These are phyloP conservation scores for Hericium alpestre DNA, from an alignment of 768 basidiomycete species.

Conservation along the genomic window DNA sequence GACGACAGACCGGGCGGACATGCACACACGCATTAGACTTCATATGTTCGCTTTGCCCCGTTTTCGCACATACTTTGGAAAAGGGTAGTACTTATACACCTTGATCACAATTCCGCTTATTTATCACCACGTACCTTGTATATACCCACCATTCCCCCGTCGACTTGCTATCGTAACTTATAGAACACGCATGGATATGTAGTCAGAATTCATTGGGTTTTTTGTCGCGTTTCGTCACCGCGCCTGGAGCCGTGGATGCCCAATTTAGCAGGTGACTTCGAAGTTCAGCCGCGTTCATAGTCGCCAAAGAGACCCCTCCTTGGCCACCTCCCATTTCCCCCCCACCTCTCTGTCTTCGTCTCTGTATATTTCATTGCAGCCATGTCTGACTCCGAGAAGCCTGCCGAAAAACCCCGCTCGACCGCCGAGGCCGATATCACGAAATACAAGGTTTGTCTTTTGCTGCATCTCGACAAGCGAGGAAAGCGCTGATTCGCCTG, in stretches of 20 bases:
- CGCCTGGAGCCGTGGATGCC: neutral
- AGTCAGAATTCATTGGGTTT: neutral
- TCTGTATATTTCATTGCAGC: neutral
- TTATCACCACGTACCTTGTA: neutral
- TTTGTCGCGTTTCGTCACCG: neutral
- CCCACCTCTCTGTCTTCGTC: neutral
- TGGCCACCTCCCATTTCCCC: neutral
- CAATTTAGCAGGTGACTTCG: neutral
- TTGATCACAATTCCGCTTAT: no score
- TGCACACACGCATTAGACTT: neutral
- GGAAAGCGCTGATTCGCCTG: neutral
- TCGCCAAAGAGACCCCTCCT: neutral
- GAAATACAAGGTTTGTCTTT: conserved; percentile 65
- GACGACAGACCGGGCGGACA: neutral
- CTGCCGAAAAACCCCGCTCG: conserved; percentile 37
- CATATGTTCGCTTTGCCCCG: neutral
- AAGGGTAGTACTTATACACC: no score
- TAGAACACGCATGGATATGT: neutral
- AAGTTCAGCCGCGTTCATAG: neutral
- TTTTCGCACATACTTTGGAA: no score
- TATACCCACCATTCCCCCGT: neutral
- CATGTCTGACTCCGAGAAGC: conserved; percentile 57
- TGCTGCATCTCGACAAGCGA: neutral
- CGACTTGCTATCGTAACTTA: neutral
- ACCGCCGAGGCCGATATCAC: conserved; percentile 68